These are phyloP conservation scores for Trichosporon asahii DNA, from an alignment of 1,284 basidiomycete species.

Conservation along the genomic window DNA sequence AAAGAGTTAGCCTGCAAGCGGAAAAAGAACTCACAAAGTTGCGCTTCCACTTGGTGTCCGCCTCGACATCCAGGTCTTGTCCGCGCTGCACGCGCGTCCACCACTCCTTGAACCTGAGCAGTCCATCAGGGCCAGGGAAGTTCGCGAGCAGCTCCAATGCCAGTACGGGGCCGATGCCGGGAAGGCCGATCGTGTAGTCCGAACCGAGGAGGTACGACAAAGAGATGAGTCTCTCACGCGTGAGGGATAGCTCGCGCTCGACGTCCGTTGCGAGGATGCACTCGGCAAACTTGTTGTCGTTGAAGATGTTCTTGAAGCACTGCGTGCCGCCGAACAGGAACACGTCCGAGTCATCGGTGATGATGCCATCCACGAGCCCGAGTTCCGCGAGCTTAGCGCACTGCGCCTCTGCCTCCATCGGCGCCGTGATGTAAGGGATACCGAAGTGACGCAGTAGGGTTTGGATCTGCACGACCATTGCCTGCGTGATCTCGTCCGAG, in stretches of 20 bases:
- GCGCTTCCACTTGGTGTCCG: conserved; percentile 68
- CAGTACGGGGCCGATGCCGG: conserved; percentile 90
- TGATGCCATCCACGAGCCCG: conserved; percentile 90
- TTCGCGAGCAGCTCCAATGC: conserved; percentile 92
- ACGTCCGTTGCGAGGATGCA: conserved; percentile 86
- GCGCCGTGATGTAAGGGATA: conserved; percentile 96
- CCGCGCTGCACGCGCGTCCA: conserved; percentile 93
- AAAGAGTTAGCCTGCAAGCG: conserved; percentile 8
- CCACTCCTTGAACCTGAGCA: conserved; percentile 87
- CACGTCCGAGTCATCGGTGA: conserved; percentile 98
- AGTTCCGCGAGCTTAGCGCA: conserved; percentile 86
- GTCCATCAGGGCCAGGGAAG: conserved; percentile 77
- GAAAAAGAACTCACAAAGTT: conserved; percentile 66
- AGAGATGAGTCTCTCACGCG: conserved; percentile 78
- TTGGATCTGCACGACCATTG: conserved; percentile 96
- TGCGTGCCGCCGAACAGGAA: conserved; percentile 93
- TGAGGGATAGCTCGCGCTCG: conserved; percentile 80
- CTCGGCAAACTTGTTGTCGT: conserved; percentile 96
- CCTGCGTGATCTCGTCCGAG: conserved; percentile 89
- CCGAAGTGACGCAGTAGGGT: conserved; percentile 89
- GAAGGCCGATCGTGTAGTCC: conserved; percentile 95
- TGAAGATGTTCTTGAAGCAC: conserved; percentile 99
- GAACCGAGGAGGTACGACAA: conserved; percentile 92
- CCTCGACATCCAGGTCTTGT: conserved; percentile 70
- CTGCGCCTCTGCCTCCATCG: conserved; percentile 99